Conservation (phyloP, 306 rosid genomes). For the Rosa lucieae region DNA sequence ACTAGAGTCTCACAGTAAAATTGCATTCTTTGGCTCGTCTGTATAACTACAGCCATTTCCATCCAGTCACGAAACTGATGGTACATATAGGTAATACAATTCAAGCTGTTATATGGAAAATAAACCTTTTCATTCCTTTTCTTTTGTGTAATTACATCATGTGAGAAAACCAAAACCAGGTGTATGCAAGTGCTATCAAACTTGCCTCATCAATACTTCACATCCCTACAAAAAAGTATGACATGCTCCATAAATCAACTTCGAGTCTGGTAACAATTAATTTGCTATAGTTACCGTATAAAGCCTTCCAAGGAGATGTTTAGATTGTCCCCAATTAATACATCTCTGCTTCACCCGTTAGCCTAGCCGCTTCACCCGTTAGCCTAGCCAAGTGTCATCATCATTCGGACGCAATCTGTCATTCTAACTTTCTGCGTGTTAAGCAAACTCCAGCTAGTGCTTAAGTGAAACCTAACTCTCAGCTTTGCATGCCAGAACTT, state of each 20-base stretch:
- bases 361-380: slow-evolving; percentile 1
- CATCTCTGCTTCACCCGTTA: neutral
- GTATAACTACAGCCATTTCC: neutral
- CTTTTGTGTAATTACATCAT: slow-evolving; percentile 8
- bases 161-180: slow-evolving; percentile 2
- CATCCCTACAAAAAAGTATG: neutral
- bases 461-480: slow-evolving; percentile 17
- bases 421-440: neutral
- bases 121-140: neutral
- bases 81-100: neutral
- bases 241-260: neutral
- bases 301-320: neutral
- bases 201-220: neutral
- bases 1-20: neutral
- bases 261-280: neutral
- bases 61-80: neutral
- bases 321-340: neutral
- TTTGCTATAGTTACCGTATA: neutral
- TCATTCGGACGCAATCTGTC: neutral
- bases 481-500: slow-evolving; percentile 17
- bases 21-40: neutral
- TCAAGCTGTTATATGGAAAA: neutral
- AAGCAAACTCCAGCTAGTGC: neutral
- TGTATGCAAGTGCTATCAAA: neutral
- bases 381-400: neutral